Evolutionary conservation across 2,329 filamentous ascomycete species (phyloP), one percentile per base, ranked within the genome.

Genomic region (Colletotrichum zoysiae): DNA sequence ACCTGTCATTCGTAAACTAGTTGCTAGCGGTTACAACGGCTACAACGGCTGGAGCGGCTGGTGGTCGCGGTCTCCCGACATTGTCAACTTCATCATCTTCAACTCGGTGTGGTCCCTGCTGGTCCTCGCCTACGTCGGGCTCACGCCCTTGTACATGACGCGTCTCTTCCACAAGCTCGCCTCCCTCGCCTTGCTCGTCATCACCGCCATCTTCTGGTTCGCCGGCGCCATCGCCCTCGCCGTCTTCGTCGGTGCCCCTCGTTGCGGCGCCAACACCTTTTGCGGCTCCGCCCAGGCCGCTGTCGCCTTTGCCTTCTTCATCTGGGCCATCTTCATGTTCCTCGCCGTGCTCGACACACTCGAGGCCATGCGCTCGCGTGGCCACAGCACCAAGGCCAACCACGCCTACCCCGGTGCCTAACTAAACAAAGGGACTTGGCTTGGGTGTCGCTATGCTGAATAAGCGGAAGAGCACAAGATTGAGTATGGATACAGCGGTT

Each of bases 131-230:
- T 95, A 95, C 81, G 87, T 97, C 72, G 86, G 90, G 76, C 74
- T 95, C 61, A 85, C 90, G 3, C 93, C 93, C 1, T 83, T 88
- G 55, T 91, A 90, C 81, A 84, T 90, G 76, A 85, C 88, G 4
- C 83, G 84, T 33, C 76, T 90, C 14, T 90, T 91, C 76, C 89
- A 94, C 80, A 88, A 86, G 64, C 88, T 89, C 62, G 89, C 86
- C 56, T 88, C 94, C 20, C 84, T 95, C 23, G 90, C 77, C 1
- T 85, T 93, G 42, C 93, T 97, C 77, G 85, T 84, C 58, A 75
- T 96, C 33, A 96, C 93, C 12, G 91, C 92, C 83, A 86, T 97
- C 68, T 97, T 97, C 85, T 97, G 95, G 95, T 96, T 98, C 78
- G 91, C 92, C 0, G 94, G 94, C 8, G 92, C 94, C 77, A 91